Evolutionary conservation across 2,329 filamentous ascomycete species (phyloP).

Genomic region (Epichloe gansuensis): DNA sequence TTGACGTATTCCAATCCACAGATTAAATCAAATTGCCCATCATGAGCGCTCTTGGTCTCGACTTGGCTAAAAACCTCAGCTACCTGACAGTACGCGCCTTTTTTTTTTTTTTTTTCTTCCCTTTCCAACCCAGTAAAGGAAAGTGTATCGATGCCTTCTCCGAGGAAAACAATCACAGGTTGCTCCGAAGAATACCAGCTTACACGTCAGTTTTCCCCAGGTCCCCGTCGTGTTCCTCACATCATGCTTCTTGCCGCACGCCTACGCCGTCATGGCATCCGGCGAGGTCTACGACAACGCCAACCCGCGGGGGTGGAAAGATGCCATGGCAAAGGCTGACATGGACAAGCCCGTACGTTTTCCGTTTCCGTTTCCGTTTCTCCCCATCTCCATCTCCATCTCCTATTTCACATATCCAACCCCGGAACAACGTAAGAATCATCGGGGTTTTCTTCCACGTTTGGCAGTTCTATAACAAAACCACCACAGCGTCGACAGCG

Average conservation of each 20-base stretch:
- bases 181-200: background rate
- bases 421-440: no score
- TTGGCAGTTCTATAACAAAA: background rate
- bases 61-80: conserved; percentile 12
- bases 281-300: conserved; percentile 25
- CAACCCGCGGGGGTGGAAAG: conserved; percentile 25
- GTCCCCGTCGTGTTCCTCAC: conserved; percentile 27
- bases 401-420: background rate
- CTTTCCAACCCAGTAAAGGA: background rate
- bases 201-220: conserved; percentile 11
- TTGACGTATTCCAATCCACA: no score
- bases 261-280: conserved; percentile 18
- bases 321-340: conserved; percentile 21
- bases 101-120: no score
- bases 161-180: no score
- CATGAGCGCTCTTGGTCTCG: conserved; percentile 22
- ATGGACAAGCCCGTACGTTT: conserved; percentile 17
- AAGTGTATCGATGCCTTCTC: no score
- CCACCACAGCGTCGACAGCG: conserved; percentile 36
- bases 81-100: conserved; percentile 6
- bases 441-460: no score
- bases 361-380: background rate
- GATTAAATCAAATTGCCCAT: conserved; percentile 5
- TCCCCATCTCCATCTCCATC: background rate
- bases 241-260: conserved; percentile 23